Evolutionary conservation across 2,329 filamentous ascomycete species (phyloP).

Genomic region (Dryadomyces sulphureus): DNA sequence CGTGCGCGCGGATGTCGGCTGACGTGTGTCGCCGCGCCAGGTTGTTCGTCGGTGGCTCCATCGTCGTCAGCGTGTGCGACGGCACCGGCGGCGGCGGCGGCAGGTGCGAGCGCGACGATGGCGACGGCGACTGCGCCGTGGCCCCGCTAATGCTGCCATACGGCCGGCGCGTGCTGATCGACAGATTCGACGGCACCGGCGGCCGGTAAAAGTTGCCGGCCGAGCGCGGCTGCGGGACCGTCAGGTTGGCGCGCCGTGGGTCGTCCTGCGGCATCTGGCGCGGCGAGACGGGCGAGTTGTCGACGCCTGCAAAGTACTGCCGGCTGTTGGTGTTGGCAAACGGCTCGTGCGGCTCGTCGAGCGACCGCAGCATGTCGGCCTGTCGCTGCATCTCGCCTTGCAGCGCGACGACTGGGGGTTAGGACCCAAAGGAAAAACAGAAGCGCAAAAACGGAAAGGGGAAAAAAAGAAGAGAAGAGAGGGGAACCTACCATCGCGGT

Average conservation of each 20-base stretch:
- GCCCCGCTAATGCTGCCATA: conserved; percentile 68
- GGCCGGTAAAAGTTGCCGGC: conserved; percentile 52
- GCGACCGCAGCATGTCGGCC: conserved; percentile 36
- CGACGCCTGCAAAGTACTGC: conserved; percentile 51
- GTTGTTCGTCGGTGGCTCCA: conserved; percentile 50
- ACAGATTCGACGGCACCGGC: conserved; percentile 67
- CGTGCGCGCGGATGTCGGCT: conserved; percentile 84
- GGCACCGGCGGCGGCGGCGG: conserved; percentile 39
- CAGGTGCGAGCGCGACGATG: conserved; percentile 53
- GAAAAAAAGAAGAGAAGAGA: neutral
- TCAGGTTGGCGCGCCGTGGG: conserved; percentile 54
- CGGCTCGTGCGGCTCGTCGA: conserved; percentile 54
- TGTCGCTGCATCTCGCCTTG: conserved; percentile 48
- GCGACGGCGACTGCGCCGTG: conserved; percentile 43
- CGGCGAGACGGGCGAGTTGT: conserved; percentile 72
- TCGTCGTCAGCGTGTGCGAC: conserved; percentile 29
- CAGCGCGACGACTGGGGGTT: conserved; percentile 34
- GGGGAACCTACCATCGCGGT: conserved; percentile 62
- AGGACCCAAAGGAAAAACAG: neutral
- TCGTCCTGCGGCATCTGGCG: conserved; percentile 80
- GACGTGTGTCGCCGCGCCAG: conserved; percentile 80
- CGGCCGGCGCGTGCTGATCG: conserved; percentile 58
- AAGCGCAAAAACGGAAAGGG: neutral
- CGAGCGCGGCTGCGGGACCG: conserved; percentile 41
- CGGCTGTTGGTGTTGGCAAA: conserved; percentile 44